phyloP scores from a whole-genome alignment of 768 basidiomycete genomes.

The Chlorophyllum brunneum region DNA sequence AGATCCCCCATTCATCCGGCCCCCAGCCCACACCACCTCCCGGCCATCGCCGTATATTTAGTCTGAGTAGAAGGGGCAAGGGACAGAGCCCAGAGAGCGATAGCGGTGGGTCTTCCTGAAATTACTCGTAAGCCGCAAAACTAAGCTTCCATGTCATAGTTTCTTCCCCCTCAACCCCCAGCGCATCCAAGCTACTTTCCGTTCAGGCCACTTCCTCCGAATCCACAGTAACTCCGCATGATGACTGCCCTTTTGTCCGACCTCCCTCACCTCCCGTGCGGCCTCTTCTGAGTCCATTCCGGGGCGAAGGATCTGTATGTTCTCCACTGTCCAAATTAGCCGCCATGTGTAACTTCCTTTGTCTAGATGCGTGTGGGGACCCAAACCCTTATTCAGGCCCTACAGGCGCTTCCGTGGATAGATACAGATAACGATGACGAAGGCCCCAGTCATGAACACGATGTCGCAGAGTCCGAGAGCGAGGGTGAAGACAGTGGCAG shows the following conservation, averaged over 20 bases:
- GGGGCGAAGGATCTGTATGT: constrained; percentile 70
- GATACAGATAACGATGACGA: constrained; percentile 72
- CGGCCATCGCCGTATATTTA: constrained; percentile 49
- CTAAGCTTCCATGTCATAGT: constrained; percentile 1
- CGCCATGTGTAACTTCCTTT: constrained; percentile 8
- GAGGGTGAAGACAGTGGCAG: constrained; percentile 62
- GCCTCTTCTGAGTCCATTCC: constrained; percentile 49
- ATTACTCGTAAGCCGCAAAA: not conserved
- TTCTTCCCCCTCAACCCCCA: constrained; percentile 18
- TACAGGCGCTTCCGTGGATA: constrained; percentile 81
- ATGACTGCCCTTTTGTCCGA: constrained; percentile 58
- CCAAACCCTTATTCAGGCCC: constrained; percentile 84
- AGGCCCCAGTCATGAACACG: constrained; percentile 35
- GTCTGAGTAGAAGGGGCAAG: constrained; percentile 50
- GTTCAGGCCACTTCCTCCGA: constrained; percentile 21
- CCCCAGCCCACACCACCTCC: constrained; percentile 30
- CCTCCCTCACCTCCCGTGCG: constrained; percentile 66
- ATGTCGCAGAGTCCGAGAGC: constrained; percentile 51
- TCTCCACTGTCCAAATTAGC: constrained; percentile 12
- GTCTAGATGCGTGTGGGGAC: constrained; percentile 84
- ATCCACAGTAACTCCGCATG: constrained; percentile 17
- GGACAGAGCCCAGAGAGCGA: constrained; percentile 34
- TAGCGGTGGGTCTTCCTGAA: constrained; percentile 22
- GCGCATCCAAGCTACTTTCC: constrained; percentile 24
- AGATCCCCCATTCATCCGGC: constrained; percentile 27